Conservation (phyloP, 352 stramenopile genomes). For the Phytophthora capsici region DNA sequence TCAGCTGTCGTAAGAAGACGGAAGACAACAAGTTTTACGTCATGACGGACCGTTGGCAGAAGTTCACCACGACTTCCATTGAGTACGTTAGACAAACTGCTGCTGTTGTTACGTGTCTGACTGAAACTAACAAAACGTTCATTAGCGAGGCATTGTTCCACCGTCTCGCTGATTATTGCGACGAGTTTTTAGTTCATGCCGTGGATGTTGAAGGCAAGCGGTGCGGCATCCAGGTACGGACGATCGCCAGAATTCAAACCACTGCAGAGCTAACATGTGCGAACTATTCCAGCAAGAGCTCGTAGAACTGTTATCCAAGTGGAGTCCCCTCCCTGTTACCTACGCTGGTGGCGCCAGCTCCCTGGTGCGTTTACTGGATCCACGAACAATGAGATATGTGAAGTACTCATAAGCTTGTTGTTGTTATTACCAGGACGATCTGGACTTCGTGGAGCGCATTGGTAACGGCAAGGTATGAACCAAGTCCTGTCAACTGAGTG, state of each 20-base stretch:
- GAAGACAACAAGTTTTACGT: constrained; percentile 93
- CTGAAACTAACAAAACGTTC: constrained; percentile 11
- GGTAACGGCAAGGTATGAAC: constrained; percentile 83
- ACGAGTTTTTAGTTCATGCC: constrained; percentile 98
- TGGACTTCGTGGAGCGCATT: constrained; percentile 94
- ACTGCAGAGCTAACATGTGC: neutral
- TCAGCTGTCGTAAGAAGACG: constrained; percentile 94
- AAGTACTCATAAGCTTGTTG: neutral
- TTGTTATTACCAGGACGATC: constrained; percentile 77
- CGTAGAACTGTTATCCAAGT: constrained; percentile 91
- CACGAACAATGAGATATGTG: neutral
- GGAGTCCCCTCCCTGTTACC: constrained; percentile 95
- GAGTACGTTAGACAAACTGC: constrained; percentile 46
- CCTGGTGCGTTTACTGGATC: constrained; percentile 55
- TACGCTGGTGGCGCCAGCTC: constrained; percentile 96
- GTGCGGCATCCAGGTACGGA: constrained; percentile 90
- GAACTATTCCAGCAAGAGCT: constrained; percentile 89
- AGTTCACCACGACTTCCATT: constrained; percentile 94
- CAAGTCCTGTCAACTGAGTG: neutral
- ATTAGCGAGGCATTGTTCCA: constrained; percentile 86
- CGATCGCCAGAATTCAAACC: neutral
- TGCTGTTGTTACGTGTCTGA: neutral
- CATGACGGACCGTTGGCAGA: constrained; percentile 98
- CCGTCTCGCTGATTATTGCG: constrained; percentile 92
- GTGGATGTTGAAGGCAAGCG: constrained; percentile 98